Base-by-base conservation (phyloP, 352 stramenopile species). In the Lagenidium giganteum region DNA sequence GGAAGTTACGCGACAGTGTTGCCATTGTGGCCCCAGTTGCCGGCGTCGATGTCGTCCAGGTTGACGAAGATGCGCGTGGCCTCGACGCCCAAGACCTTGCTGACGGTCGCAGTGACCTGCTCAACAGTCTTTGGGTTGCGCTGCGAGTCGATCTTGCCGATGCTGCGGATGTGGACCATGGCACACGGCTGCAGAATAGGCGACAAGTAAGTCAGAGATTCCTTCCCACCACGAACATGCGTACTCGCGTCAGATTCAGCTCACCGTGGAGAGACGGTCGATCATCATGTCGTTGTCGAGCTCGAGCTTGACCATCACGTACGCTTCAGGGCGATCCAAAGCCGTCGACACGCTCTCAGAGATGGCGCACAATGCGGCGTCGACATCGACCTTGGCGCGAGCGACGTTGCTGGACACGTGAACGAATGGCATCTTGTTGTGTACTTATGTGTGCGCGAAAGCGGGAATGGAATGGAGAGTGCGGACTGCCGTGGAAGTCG, bases 391-490 rank as follows among this genome's bases (percentile, higher is more conserved):
- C 14, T 40, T 59, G 22, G 56, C 37, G 47, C 57, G 61, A 38
- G 57, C 43, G 21, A 72, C 51, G 61, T 75, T 79, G 48, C 47
- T 64, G 36, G 53, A 60, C 34, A 78, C 59, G 34, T 64, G 47
- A 17, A 69, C 36, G 54, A 64, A 70, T 30, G 67, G 67, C 67
- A 78, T 74, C 1, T n/a, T 44, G 24, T 14, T 30, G n/a, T n/a
- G 13, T 29, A 23, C 18, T 3, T 29, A 42, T 27, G 2, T 42
- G 18, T 42, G 20, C 8, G 35, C n/a, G n/a, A n/a, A n/a, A n/a
- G n/a, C n/a, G n/a, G n/a, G n/a, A n/a, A n/a, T n/a, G n/a, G n/a
- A n/a, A n/a, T n/a, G n/a, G 20, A 7, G 20, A 22, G 21, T 42
- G 35, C n/a, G n/a, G n/a, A n/a, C n/a, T n/a, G n/a, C n/a, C n/a